Evolutionary conservation across 495 filamentous ascomycete species (phyloP), one percentile per base, ranked within the genome.

Genomic region (Neurospora sp.): DNA sequence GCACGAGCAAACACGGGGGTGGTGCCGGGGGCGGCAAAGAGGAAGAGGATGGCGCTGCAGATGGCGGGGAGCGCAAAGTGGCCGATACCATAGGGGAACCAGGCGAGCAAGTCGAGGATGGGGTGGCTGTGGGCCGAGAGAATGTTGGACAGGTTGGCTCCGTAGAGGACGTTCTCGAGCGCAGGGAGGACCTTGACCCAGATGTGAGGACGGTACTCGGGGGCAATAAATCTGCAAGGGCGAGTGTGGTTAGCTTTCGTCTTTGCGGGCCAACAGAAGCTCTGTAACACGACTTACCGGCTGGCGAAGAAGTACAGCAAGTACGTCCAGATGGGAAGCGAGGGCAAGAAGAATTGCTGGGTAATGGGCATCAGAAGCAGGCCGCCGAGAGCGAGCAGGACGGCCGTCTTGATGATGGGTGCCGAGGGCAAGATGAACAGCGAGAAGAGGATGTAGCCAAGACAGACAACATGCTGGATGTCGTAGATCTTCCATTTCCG

Each of bases 101-200:
- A 97, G 42, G 95, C 95, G 72, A 98, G 82, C 72, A 98, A 82
- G 75, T 96, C 93, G 42, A 98, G 86, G 69, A 93, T 84, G 11
- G 90, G 88, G 82, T 91, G 89, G 69, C 92, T 92, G 81, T 97
- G 93, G 37, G 93, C 92, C 5, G 94, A 96, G 62, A 98, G 89
- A 73, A 97, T 96, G 81, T 97, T 97, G 84, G 93, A 96, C 69
- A 98, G 88, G 83, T 97, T 97, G 39, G 93, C 93, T 70, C 95
- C 95, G 80, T 98, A 98, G 70, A 98, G 85, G 72, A 98, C 96
- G 82, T 98, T 97, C 81, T 98, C 95, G 74, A 98, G 88, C n/a
- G 95, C 92, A 4, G 95, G 95, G 14, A 98, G 86, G 27, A 98
- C 93, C 73, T 93, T 92, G 73, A 97, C 95, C 92, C 94, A 97